Percentiles rank a stretch among this genome's conserved stretches.
Evolutionary conservation across 371 early-diverging fungal genomes (phyloP).

Genomic region (Mucor piriformis): DNA sequence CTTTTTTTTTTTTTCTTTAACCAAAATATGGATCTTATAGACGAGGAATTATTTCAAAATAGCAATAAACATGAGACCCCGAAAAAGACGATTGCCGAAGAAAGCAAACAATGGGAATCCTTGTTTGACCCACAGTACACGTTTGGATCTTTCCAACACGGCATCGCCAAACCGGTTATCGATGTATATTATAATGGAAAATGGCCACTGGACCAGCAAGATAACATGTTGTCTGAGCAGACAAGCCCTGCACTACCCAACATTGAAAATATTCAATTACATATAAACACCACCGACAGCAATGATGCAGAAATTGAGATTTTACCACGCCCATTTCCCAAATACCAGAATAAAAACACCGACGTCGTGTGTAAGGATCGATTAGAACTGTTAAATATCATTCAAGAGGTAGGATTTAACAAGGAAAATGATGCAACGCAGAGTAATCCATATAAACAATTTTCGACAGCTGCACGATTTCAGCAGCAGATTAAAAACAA

Average conservation of each 20-base stretch:
- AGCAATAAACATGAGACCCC: background rate
- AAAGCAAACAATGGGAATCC: conserved; percentile 26
- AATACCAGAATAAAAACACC: background rate
- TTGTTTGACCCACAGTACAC: conserved; percentile 27
- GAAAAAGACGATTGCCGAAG: conserved; percentile 8
- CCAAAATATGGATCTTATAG: too few relatives aligned
- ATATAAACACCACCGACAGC: background rate
- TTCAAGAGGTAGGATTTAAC: conserved; percentile 12
- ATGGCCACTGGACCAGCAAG: conserved; percentile 17
- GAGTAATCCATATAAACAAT: background rate
- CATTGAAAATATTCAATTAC: conserved; percentile 4
- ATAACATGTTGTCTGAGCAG: conserved; percentile 7
- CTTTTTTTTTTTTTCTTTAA: too few relatives aligned
- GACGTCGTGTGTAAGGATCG: conserved; percentile 18
- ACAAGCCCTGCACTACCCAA: conserved; percentile 17
- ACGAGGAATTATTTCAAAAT: too few relatives aligned
- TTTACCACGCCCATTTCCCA: conserved; percentile 14
- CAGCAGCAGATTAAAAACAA: conserved; percentile 7
- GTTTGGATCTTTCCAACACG: conserved; percentile 20
- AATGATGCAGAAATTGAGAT: conserved; percentile 11
- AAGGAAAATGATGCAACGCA: conserved; percentile 8
- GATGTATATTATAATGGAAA: conserved; percentile 14
- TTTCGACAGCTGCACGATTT: conserved; percentile 2
- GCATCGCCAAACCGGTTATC: conserved; percentile 1
- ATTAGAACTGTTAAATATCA: conserved; percentile 8